Evolutionary conservation across 176 grass and related monocot species (phyloP), one percentile per base, ranked within the genome.

Genomic region (Tillandsia fasciculata): DNA sequence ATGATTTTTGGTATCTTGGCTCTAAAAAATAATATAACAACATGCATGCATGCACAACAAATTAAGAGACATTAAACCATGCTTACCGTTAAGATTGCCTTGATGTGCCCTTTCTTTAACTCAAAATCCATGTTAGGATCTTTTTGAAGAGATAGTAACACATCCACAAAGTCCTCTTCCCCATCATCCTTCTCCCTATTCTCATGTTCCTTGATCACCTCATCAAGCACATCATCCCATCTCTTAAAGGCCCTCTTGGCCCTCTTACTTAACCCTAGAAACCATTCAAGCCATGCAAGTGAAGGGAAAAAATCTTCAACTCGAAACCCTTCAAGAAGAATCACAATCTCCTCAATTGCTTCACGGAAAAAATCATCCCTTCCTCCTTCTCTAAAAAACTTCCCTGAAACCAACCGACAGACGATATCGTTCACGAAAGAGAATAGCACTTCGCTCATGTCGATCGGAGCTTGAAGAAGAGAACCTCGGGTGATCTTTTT

Each of bases 401-500:
- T 75, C 8, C 84, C 84, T 10, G 68, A 63, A 0, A 86, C 75
- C 4, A 53, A 57, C 49, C 84, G 54, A 26, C 79, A 82, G 1
- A 48, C 27, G 5, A 78, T 20, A 11, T 82, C 71, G 13, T 81
- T 86, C 8, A 12, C 33, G 70, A 71, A 78, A n/a, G n/a, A n/a
- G n/a, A n/a, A n/a, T n/a, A n/a, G n/a, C n/a, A n/a, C n/a, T n/a
- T n/a, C n/a, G n/a, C n/a, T n/a, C n/a, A n/a, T n/a, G n/a, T n/a
- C n/a, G n/a, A n/a, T n/a, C n/a, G n/a, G n/a, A n/a, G n/a, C n/a
- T n/a, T n/a, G n/a, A n/a, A n/a, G n/a, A n/a, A n/a, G n/a, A n/a
- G n/a, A n/a, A n/a, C n/a, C n/a, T n/a, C n/a, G n/a, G n/a, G n/a
- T n/a, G n/a, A n/a, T n/a, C n/a, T n/a, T n/a, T n/a, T n/a, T n/a